phyloP scores from a whole-genome alignment of 768 basidiomycete species.

The Neoboletus magnificus region DNA sequence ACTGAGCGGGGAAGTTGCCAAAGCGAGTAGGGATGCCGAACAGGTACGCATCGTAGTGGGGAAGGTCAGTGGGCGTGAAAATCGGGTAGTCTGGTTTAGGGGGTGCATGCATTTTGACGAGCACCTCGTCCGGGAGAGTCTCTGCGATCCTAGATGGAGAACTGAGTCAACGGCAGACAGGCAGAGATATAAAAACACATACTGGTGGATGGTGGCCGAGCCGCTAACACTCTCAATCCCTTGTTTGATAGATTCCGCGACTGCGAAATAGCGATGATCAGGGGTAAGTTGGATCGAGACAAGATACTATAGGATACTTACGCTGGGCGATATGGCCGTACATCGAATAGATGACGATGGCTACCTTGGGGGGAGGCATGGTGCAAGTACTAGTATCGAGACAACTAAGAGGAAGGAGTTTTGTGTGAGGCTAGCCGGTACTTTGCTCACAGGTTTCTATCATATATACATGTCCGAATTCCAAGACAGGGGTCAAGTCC shows the following conservation, averaged over 20 bases:
- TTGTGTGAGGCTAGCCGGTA: too few species aligned
- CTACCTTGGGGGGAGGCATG: conserved; percentile 55
- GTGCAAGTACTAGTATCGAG: neutral
- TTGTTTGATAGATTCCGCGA: conserved; percentile 51
- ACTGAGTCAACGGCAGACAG: neutral
- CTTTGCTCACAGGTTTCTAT: too few species aligned
- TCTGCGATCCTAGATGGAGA: conserved; percentile 59
- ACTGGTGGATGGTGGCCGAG: conserved; percentile 53
- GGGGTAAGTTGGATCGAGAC: neutral
- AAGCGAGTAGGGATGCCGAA: conserved; percentile 80
- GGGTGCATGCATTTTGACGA: conserved; percentile 67
- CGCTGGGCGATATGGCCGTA: conserved; percentile 71
- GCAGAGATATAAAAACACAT: conserved; percentile 17
- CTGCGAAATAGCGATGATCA: conserved; percentile 34
- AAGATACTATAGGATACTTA: conserved; percentile 36
- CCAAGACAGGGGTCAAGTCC: conserved; percentile 12
- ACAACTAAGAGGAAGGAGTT: neutral
- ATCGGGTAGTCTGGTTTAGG: conserved; percentile 71
- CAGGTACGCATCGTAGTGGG: conserved; percentile 66
- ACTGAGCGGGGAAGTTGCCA: conserved; percentile 77
- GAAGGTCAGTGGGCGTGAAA: conserved; percentile 52
- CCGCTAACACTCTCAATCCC: conserved; percentile 52
- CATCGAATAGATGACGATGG: conserved; percentile 71
- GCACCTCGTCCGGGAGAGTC: conserved; percentile 68
- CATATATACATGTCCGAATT: too few species aligned